Evolutionary conservation across 148 eudicot species (phyloP).

Genomic region (Rhododendron mucronatum): DNA sequence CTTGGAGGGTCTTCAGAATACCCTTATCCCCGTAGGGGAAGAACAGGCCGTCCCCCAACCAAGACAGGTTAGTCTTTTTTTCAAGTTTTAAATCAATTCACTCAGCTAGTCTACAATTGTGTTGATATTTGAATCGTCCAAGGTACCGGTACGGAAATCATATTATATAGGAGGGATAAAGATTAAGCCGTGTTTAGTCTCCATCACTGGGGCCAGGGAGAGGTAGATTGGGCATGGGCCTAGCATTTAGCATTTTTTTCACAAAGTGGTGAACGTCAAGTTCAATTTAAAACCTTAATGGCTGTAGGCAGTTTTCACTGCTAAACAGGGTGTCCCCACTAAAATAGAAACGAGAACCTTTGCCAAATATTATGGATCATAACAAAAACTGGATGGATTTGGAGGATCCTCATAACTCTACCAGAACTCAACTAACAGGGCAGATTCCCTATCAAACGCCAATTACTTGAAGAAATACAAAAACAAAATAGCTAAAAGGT

Average conservation of each 20-base stretch:
- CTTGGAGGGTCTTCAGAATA: conserved; percentile 68
- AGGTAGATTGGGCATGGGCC: background rate
- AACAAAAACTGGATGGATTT: background rate
- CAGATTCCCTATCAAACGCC: background rate
- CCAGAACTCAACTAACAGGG: background rate
- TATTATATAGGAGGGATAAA: background rate
- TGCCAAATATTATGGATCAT: background rate
- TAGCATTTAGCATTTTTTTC: background rate
- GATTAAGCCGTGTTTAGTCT: background rate
- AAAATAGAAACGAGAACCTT: background rate
- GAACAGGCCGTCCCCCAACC: conserved; percentile 65
- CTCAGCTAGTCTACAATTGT: background rate
- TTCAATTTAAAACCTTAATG: background rate
- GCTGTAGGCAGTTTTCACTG: background rate
- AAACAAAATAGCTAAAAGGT: background rate
- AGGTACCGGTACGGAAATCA: background rate
- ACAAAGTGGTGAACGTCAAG: background rate
- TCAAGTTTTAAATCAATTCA: background rate
- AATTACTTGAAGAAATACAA: background rate
- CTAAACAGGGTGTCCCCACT: background rate
- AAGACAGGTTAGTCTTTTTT: conserved; percentile 43
- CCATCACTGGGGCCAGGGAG: background rate
- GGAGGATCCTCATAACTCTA: background rate
- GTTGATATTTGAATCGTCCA: background rate
- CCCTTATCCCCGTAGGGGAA: conserved; percentile 87